These are phyloP conservation scores for Verbena officinalis DNA, from an alignment of 257 asterid genomes.

Conservation along the genomic window DNA sequence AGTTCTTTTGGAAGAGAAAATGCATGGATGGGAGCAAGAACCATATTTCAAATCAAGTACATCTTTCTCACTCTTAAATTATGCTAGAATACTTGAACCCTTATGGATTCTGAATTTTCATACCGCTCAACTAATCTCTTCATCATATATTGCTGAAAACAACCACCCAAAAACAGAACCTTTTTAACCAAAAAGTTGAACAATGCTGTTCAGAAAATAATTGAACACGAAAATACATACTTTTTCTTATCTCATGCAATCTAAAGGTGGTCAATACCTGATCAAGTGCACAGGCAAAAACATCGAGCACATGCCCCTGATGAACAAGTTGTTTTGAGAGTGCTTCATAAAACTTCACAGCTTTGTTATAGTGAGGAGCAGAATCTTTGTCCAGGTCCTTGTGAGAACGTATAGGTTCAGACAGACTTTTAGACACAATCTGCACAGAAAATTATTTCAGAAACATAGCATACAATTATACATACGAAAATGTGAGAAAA, in stretches of 20 bases:
- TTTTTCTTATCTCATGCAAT: slow-evolving; percentile 10
- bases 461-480: slow-evolving; percentile 12
- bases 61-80: slow-evolving; percentile 10
- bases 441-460: slow-evolving; percentile 43
- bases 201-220: slow-evolving; percentile 12
- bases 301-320: slow-evolving; percentile 96
- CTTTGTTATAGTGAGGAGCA: slow-evolving; percentile 85
- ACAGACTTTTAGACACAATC: slow-evolving; percentile 85
- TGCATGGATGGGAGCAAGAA: neutral
- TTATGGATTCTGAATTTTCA: slow-evolving; percentile 1
- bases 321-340: slow-evolving; percentile 92
- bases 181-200: neutral
- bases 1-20: slow-evolving; percentile 2
- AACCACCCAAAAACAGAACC: neutral
- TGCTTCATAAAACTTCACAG: slow-evolving; percentile 85
- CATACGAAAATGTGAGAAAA: slow-evolving; percentile 1
- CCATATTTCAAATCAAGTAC: neutral
- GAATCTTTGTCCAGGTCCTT: slow-evolving; percentile 99
- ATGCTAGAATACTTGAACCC: slow-evolving; percentile 9
- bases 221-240: neutral
- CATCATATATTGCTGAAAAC: neutral
- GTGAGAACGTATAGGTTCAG: slow-evolving; percentile 95
- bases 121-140: neutral
- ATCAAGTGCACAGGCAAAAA: slow-evolving; percentile 97
- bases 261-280: slow-evolving; percentile 58